Conservation (phyloP, 352 stramenopile species). For the Globisporangium acanthophoron region DNA sequence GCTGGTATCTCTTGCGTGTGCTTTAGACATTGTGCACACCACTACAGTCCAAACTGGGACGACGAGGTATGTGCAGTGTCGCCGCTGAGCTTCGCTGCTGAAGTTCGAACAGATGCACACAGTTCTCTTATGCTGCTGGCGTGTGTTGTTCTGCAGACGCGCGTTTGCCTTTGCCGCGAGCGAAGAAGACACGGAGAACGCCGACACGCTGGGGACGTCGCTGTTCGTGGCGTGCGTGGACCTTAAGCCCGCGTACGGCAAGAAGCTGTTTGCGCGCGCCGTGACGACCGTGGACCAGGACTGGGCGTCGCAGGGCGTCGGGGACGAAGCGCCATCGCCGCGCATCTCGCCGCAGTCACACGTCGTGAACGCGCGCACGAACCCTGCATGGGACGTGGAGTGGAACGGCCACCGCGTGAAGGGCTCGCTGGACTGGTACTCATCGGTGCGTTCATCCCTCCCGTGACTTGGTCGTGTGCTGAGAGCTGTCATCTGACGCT, state of each 20-base stretch:
- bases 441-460: slow-evolving; percentile 27
- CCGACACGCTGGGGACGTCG: slow-evolving; percentile 56
- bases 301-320: slow-evolving; percentile 52
- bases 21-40: slow-evolving; percentile 38
- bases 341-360: slow-evolving; percentile 71
- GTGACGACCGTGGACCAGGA: slow-evolving; percentile 73
- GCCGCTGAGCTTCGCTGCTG: background rate
- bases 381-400: slow-evolving; percentile 46
- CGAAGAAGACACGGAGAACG: slow-evolving; percentile 24
- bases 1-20: background rate
- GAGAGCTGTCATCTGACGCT: background rate
- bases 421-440: slow-evolving; percentile 54
- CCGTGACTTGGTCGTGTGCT: background rate
- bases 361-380: slow-evolving; percentile 78
- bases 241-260: slow-evolving; percentile 19
- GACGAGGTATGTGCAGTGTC: slow-evolving; percentile 26
- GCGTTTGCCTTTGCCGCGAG: slow-evolving; percentile 50
- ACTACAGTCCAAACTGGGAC: slow-evolving; percentile 36
- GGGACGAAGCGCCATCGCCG: slow-evolving; percentile 50
- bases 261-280: slow-evolving; percentile 55
- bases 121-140: background rate
- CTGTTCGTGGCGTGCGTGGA: slow-evolving; percentile 65
- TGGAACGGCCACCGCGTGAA: slow-evolving; percentile 72
- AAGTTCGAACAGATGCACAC: background rate
- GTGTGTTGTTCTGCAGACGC: slow-evolving; percentile 19